Conservation (phyloP, 306 rosid species). For the Macrotyloma uniflorum region DNA sequence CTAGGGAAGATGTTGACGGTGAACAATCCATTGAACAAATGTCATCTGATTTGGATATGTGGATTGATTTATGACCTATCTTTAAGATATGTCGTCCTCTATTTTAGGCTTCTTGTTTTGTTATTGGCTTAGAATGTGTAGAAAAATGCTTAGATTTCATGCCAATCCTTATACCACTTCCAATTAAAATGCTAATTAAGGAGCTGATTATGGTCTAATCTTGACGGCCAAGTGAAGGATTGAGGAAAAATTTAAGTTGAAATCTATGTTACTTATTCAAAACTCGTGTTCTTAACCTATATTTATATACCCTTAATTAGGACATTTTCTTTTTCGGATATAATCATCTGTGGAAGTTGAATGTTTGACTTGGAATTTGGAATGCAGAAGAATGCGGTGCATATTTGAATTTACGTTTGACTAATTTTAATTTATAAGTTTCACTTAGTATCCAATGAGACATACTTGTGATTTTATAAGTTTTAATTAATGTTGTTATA, state of each 20-base stretch:
- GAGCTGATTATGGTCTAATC: constrained; percentile 24
- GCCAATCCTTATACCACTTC: constrained; percentile 7
- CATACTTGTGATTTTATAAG: too few relatives aligned
- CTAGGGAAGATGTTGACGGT: too few relatives aligned
- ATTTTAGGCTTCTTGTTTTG: background rate
- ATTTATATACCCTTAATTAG: background rate
- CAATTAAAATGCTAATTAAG: background rate
- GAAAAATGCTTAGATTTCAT: constrained; percentile 18
- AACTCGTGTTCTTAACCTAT: background rate
- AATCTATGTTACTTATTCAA: background rate
- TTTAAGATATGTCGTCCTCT: background rate
- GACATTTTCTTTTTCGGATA: constrained; percentile 20
- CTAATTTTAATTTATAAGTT: too few relatives aligned
- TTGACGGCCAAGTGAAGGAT: constrained; percentile 36
- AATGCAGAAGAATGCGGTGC: background rate
- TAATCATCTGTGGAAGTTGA: constrained; percentile 26
- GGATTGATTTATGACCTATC: background rate
- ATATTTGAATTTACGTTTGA: too few relatives aligned
- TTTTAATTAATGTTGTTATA: too few relatives aligned
- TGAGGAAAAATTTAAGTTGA: background rate
- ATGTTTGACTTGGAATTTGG: background rate
- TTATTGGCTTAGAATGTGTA: background rate
- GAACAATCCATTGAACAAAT: too few relatives aligned
- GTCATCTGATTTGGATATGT: too few relatives aligned
- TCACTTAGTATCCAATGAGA: too few relatives aligned